Conservation (phyloP, 306 rosid genomes). For the Trifolium pratense region DNA sequence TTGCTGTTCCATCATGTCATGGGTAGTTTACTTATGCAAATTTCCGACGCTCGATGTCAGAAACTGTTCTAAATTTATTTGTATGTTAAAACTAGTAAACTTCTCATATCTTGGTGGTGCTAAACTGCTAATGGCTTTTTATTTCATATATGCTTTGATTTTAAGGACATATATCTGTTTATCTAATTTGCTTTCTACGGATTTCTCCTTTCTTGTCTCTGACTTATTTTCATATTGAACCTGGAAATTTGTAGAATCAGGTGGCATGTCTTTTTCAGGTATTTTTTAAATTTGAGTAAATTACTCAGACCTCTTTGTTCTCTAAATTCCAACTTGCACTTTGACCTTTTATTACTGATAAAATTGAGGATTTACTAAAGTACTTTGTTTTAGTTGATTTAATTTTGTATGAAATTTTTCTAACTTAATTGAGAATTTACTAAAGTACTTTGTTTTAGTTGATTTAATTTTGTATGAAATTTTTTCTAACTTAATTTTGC, state of each 20-base stretch:
- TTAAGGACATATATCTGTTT: slow-evolving; percentile 9
- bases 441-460: neutral
- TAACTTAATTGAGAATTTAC: no score
- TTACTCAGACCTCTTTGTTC: neutral
- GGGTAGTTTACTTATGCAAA: slow-evolving; percentile 23
- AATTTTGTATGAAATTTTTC: no score
- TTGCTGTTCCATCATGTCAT: slow-evolving; percentile 27
- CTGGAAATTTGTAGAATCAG: neutral
- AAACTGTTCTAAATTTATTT: slow-evolving; percentile 22
- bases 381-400: no score
- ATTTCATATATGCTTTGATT: neutral
- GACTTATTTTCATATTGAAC: neutral
- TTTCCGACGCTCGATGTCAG: neutral
- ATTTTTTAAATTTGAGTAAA: neutral
- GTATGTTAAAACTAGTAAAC: slow-evolving; percentile 22
- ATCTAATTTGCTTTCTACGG: neutral
- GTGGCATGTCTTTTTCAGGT: neutral
- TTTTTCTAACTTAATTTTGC: neutral
- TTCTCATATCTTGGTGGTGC: slow-evolving; percentile 19
- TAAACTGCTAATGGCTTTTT: neutral
- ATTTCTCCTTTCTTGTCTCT: neutral
- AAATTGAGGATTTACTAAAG: neutral
- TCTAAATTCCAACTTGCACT: neutral
- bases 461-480: neutral
- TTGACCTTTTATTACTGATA: neutral